Base-by-base conservation (phyloP, 352 stramenopile genomes). In the Globisporangium rhizosaccharum region DNA sequence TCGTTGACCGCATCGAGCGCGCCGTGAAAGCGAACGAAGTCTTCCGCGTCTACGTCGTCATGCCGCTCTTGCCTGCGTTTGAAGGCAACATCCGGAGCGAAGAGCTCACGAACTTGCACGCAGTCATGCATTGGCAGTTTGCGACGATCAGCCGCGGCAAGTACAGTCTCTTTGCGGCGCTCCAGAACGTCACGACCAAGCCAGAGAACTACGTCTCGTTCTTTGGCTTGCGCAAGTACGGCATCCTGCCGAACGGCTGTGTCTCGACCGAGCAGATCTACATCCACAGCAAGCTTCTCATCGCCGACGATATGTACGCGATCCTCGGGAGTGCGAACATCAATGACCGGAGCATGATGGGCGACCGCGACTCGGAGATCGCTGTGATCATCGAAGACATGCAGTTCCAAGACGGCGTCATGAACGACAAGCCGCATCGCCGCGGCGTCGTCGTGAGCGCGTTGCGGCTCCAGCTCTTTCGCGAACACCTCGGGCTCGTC, bases 311-410 rank as follows among this genome's bases (percentile, higher is more conserved):
- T 63, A 79, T 81, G 57, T 85, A 87, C 23, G 87, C 73, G 50
- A 94, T 98, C 39, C 84, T 98, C 49, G 93, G 94, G 20, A 97
- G 85, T 55, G 94, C 92, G 11, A 98, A 98, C 74, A 98, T 98
- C 56, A 98, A 98, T 53, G 92, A 98, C 63, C 88, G 94, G 9
- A 97, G 88, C 62, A 94, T 98, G 82, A 88, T 90, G 51, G 94
- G 93, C 44, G 85, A 96, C 48, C 88, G 92, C 46, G 86, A 95
- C 61, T 94, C 84, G 25, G 86, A 95, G 47, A 95, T 95, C 63
- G 86, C 79, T 25, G 56, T 95, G 33, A 73, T 95, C 56, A 81
- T 95, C 12, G 84, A 95, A 60, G 86, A 95, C 52, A 81, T 85
- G 57, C 74, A 90, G 54, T 88, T 91, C 67, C 74, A 90, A 42